phyloP scores from a whole-genome alignment of 306 rosid species.

The Ziziphus jujuba region DNA sequence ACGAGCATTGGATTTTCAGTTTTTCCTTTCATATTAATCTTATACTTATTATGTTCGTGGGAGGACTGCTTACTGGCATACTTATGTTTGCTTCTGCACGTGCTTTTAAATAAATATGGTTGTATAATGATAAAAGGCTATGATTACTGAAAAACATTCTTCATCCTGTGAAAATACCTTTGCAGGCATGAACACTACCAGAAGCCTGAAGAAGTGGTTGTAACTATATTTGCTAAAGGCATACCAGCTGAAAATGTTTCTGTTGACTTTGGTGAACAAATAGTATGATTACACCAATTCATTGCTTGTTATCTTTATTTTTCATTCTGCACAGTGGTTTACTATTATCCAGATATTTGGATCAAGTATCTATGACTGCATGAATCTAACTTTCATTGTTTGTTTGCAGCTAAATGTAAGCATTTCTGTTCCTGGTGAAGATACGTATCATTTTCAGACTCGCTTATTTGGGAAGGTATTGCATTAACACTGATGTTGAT shows the following conservation, averaged over 20 bases:
- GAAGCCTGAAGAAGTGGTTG: constrained; percentile 69
- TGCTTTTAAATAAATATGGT: background rate
- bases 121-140: background rate
- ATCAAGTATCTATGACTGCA: background rate
- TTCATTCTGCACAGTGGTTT: constrained; percentile 1
- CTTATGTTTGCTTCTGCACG: background rate
- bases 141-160: constrained; percentile 10
- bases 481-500: background rate
- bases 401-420: constrained; percentile 66
- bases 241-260: constrained; percentile 49
- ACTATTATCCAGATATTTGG: constrained; percentile 9
- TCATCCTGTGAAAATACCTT: constrained; percentile 14
- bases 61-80: background rate
- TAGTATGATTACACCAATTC: constrained; percentile 46
- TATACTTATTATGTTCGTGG: background rate
- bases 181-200: constrained; percentile 82
- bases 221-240: constrained; percentile 82
- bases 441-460: constrained; percentile 58
- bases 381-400: constrained; percentile 15
- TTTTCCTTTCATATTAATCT: background rate
- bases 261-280: constrained; percentile 84
- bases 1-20: background rate
- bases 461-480: constrained; percentile 90
- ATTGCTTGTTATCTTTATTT: background rate
- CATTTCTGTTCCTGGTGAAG: constrained; percentile 65